Percentiles rank a stretch among this genome's conserved stretches.
These are phyloP conservation scores for Dorcoceras hygrometricum DNA, from an alignment of 257 asterid genomes.

Conservation along the genomic window DNA sequence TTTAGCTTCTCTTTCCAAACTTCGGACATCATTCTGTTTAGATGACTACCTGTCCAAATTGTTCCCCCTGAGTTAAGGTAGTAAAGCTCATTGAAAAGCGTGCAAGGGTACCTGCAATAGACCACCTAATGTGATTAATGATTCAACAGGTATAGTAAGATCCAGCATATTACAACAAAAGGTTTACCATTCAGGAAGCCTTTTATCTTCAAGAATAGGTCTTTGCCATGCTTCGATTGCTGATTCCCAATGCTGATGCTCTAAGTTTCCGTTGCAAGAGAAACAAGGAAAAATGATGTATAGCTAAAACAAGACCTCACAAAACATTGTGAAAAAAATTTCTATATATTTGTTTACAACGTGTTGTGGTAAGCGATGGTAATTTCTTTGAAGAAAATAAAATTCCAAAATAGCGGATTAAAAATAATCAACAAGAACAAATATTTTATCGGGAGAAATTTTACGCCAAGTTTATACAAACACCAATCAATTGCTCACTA, in stretches of 20 bases:
- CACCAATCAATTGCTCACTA: no score
- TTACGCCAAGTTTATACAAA: no score
- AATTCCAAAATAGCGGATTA: no score
- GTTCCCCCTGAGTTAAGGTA: slow-evolving; percentile 90
- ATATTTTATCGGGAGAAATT: no score
- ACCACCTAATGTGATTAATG: slow-evolving; percentile 24
- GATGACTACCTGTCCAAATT: slow-evolving; percentile 85
- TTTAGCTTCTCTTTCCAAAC: slow-evolving; percentile 15
- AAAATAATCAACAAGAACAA: no score
- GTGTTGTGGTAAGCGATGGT: no score
- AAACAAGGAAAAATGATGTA: neutral
- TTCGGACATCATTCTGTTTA: slow-evolving; percentile 19
- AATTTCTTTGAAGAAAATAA: no score
- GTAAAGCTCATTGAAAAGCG: slow-evolving; percentile 96
- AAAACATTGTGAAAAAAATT: neutral
- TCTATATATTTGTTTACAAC: slow-evolving; percentile 9
- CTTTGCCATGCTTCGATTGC: slow-evolving; percentile 92
- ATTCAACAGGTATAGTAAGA: slow-evolving; percentile 16
- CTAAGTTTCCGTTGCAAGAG: slow-evolving; percentile 33
- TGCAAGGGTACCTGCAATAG: slow-evolving; percentile 74
- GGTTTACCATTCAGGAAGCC: slow-evolving; percentile 86
- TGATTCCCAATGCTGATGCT: slow-evolving; percentile 74
- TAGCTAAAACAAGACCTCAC: neutral
- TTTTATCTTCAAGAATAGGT: slow-evolving; percentile 84
- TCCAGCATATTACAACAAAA: slow-evolving; percentile 19